These are phyloP conservation scores for Serendipita indica DNA, from an alignment of 768 basidiomycete genomes.

Conservation along the genomic window DNA sequence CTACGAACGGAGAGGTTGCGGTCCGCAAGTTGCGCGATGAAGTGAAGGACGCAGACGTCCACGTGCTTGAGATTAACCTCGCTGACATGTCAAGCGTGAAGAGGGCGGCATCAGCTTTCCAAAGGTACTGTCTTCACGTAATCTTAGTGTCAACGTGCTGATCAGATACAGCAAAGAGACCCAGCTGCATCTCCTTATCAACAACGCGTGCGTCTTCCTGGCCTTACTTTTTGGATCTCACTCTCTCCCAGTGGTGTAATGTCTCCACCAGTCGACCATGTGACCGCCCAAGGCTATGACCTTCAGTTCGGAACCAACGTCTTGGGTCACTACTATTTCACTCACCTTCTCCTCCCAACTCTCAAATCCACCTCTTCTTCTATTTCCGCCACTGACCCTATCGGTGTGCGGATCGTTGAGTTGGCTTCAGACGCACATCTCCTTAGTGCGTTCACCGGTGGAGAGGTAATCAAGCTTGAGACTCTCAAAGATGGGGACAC, in stretches of 20 bases:
- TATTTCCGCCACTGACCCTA: neutral
- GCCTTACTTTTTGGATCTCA: neutral
- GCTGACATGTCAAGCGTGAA: conserved; percentile 23
- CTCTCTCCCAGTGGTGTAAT: conserved; percentile 18
- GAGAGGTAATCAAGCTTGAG: neutral
- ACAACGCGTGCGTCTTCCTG: conserved; percentile 1
- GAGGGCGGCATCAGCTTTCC: conserved; percentile 21
- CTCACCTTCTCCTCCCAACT: neutral
- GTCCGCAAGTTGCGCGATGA: conserved; percentile 16
- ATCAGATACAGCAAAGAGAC: neutral
- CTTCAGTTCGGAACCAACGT: conserved; percentile 23
- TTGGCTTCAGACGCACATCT: neutral
- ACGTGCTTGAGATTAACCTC: conserved; percentile 24
- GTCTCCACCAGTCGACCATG: conserved; percentile 18
- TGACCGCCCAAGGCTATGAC: conserved; percentile 24
- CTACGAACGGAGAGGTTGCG: conserved; percentile 10
- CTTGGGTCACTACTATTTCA: neutral
- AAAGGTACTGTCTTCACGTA: too few species aligned
- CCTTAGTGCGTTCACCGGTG: neutral
- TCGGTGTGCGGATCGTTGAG: neutral
- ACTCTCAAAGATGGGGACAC: neutral
- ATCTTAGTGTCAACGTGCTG: too few species aligned
- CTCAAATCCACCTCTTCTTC: neutral
- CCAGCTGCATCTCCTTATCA: conserved; percentile 1
- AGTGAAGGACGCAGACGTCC: conserved; percentile 18